Conservation (phyloP, 2,329 filamentous ascomycete genomes). For the Stenocarpella maydis region DNA sequence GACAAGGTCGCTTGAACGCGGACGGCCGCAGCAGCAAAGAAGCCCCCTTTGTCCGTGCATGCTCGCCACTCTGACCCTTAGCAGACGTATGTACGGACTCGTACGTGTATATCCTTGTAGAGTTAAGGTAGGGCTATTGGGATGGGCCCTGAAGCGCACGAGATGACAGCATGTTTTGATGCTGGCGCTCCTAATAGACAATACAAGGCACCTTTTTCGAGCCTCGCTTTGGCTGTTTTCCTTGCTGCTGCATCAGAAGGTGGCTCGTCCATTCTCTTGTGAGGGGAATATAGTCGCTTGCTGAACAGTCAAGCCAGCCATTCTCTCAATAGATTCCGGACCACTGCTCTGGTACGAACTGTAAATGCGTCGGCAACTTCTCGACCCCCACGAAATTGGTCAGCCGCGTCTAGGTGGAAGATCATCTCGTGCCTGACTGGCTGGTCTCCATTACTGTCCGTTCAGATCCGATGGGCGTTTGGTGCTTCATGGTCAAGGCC, state of each 20-base stretch:
- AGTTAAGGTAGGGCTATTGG: constrained; percentile 10
- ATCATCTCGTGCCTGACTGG: background rate
- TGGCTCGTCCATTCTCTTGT: background rate
- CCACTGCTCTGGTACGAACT: background rate
- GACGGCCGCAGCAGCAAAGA: background rate
- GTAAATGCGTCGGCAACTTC: background rate
- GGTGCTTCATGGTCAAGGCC: constrained; percentile 6
- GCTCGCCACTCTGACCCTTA: background rate
- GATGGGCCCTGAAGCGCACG: constrained; percentile 4
- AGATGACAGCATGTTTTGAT: constrained; percentile 2
- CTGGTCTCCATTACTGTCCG: background rate
- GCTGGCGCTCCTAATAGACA: constrained; percentile 5
- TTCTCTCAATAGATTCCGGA: background rate
- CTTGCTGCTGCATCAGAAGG: background rate
- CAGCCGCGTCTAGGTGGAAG: background rate
- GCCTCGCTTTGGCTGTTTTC: background rate
- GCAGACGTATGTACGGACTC: background rate
- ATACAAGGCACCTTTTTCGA: constrained; percentile 4
- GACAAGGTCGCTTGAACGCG: constrained; percentile 47
- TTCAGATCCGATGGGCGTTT: background rate
- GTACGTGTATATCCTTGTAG: constrained; percentile 11
- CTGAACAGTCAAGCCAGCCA: background rate
- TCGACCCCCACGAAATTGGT: background rate
- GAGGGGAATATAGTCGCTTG: background rate
- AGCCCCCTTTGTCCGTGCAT: background rate